Conservation (phyloP, 352 stramenopile genomes). For the Halophytophthora polymorphica region DNA sequence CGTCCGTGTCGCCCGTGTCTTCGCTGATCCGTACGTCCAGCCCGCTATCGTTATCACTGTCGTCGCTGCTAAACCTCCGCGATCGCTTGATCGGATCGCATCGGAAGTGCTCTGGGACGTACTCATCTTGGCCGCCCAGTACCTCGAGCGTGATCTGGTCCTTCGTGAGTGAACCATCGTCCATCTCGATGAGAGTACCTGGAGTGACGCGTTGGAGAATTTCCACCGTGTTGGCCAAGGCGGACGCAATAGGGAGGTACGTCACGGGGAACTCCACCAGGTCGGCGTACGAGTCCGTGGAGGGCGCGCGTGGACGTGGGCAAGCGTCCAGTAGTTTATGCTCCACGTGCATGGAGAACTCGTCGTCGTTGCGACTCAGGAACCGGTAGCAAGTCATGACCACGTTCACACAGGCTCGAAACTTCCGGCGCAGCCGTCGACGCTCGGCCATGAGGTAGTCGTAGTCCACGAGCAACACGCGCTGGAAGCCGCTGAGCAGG, state of each 20-base stretch:
- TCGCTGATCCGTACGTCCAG: constrained; percentile 49
- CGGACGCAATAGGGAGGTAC: constrained; percentile 64
- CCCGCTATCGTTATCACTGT: constrained; percentile 17
- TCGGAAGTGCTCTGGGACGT: constrained; percentile 42
- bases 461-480: constrained; percentile 70
- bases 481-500: constrained; percentile 55
- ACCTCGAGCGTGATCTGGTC: constrained; percentile 79
- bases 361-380: constrained; percentile 46
- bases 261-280: constrained; percentile 61
- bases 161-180: constrained; percentile 75
- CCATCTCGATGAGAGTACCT: constrained; percentile 66
- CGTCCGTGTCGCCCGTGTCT: constrained; percentile 18
- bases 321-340: constrained; percentile 15
- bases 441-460: constrained; percentile 69
- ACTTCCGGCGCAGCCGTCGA: constrained; percentile 56
- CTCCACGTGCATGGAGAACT: constrained; percentile 44
- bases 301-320: constrained; percentile 34
- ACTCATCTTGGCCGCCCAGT: constrained; percentile 55
- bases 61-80: constrained; percentile 4
- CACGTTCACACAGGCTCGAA: constrained; percentile 55
- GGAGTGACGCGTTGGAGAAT: constrained; percentile 46
- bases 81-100: constrained; percentile 11
- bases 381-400: constrained; percentile 45
- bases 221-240: constrained; percentile 45
- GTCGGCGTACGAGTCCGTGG: constrained; percentile 42